A percentile compares a stretch with the other conserved stretches of the same genome.
Conservation (phyloP, 257 asterid species). For the Penstemon eatonii region DNA sequence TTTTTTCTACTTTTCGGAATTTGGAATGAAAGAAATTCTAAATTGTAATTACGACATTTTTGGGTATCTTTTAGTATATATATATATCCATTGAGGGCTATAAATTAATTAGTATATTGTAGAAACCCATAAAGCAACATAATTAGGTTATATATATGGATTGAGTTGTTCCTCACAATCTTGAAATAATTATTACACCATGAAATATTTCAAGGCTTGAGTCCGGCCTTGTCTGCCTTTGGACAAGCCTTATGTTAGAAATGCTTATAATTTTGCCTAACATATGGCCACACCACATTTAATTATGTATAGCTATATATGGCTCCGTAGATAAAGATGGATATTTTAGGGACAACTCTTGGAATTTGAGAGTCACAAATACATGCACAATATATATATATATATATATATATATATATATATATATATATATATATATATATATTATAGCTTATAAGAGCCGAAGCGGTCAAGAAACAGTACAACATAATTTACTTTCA, state of each 20-base stretch:
- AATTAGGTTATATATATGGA: constrained; percentile 28
- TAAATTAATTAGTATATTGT: background rate
- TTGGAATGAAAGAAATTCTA: constrained; percentile 9
- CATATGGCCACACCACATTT: constrained; percentile 36
- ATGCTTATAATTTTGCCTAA: constrained; percentile 27
- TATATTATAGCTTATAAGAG: too few species aligned
- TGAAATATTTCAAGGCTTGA: constrained; percentile 26
- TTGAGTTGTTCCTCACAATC: constrained; percentile 27
- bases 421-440: too few species aligned
- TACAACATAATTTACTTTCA: too few species aligned
- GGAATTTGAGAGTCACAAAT: background rate
- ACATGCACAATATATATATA: constrained; percentile 13
- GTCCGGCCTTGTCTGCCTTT: constrained; percentile 46
- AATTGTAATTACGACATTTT: constrained; percentile 7
- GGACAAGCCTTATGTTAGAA: constrained; percentile 39
- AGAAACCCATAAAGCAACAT: constrained; percentile 17
- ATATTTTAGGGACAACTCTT: background rate
- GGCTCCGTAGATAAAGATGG: constrained; percentile 28
- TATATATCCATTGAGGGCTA: background rate
- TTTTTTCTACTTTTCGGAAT: constrained; percentile 21
- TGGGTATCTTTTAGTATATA: background rate
- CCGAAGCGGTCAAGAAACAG: too few species aligned
- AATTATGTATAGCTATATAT: constrained; percentile 27
- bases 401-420: too few species aligned
- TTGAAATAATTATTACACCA: constrained; percentile 28